Base-by-base conservation (phyloP, 306 rosid species). In the Ceratonia siliqua region DNA sequence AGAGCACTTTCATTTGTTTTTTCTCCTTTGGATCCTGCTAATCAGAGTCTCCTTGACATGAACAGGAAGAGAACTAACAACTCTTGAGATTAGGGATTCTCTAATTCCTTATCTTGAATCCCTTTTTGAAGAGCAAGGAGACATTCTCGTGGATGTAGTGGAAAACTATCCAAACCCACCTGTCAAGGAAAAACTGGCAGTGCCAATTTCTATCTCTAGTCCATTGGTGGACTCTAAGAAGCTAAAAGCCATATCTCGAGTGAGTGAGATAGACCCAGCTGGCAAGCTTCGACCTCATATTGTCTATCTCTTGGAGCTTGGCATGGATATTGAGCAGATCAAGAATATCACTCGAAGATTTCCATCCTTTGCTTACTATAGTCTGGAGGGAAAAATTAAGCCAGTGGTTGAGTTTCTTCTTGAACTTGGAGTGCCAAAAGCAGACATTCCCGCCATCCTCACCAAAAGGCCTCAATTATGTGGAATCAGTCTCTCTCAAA, bases 351-450 rank as follows among this genome's bases (percentile, higher is more conserved):
- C 79, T 0, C 85, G 83, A 13, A 82, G 69, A 81, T 91, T 85
- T 77, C 96, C 98, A 13, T 62, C 94, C 68, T 91, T 94, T 72
- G 93, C 90, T 21, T 78, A 90, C 81, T 94, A 90, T 73, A 94
- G 94, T 81, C 86, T 94, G 86, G 96, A 94, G 49, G 96, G 97
- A 62, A 91, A 94, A 82, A 82, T 94, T 54, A 94, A 86, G 84
- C 98, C 98, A 12, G 56, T 90, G 78, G 92, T 94, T 32, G 97
- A 94, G 90, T 94, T 91, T 84, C 83, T 94, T 58, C 91, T 91
- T 71, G 91, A 89, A 68, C 96, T 94, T 62, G 97, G 97, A 42
- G 87, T 94, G 20, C 87, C 88, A 32, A 87, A 87, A 80, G 92
- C 88, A 52, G 80, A 86, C 43, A 91, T 94, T 39, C 88, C 89